Percentiles rank a stretch among this genome's conserved stretches.
Evolutionary conservation across 2,329 filamentous ascomycete genomes (phyloP).

Genomic region (Plectosphaerella plurivora): DNA sequence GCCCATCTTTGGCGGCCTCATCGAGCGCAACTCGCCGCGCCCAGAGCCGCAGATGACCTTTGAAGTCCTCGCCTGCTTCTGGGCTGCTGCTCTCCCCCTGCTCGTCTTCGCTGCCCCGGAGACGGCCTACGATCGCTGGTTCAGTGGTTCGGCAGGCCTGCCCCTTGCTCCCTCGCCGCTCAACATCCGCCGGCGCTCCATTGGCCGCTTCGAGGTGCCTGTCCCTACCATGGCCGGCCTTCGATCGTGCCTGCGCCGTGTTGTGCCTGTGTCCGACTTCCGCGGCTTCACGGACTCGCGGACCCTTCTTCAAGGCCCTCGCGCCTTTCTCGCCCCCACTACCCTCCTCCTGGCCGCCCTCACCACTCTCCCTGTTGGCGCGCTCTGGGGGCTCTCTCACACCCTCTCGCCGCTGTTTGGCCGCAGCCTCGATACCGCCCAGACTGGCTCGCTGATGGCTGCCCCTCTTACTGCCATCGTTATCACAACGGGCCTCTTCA

Average conservation of each 20-base stretch:
- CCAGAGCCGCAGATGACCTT: conserved; percentile 43
- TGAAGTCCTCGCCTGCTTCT: conserved; percentile 44
- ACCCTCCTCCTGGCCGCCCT: conserved; percentile 39
- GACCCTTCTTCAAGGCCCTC: conserved; percentile 38
- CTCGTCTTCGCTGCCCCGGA: conserved; percentile 46
- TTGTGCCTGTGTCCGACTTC: conserved; percentile 33
- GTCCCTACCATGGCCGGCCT: conserved; percentile 25
- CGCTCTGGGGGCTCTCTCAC: conserved; percentile 41
- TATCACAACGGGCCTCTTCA: conserved; percentile 22
- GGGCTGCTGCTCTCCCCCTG: conserved; percentile 40
- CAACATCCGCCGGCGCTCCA: conserved; percentile 8
- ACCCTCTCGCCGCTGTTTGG: conserved; percentile 44
- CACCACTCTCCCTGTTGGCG: conserved; percentile 38
- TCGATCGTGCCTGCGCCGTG: conserved; percentile 30
- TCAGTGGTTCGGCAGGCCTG: conserved; percentile 11
- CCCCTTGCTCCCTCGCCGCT: conserved; percentile 9
- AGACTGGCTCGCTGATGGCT: conserved; percentile 39
- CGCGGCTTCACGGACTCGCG: conserved; percentile 19
- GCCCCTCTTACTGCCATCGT: conserved; percentile 38
- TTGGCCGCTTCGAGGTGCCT: conserved; percentile 5
- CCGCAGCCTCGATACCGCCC: conserved; percentile 29
- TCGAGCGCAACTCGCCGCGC: conserved; percentile 28
- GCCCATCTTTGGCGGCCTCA: conserved; percentile 47
- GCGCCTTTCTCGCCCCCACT: conserved; percentile 45
- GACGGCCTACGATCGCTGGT: conserved; percentile 44